Evolutionary conservation across 257 asterid genomes (phyloP), one percentile per base, ranked within the genome.

Genomic region (Leonotis leonurus): DNA sequence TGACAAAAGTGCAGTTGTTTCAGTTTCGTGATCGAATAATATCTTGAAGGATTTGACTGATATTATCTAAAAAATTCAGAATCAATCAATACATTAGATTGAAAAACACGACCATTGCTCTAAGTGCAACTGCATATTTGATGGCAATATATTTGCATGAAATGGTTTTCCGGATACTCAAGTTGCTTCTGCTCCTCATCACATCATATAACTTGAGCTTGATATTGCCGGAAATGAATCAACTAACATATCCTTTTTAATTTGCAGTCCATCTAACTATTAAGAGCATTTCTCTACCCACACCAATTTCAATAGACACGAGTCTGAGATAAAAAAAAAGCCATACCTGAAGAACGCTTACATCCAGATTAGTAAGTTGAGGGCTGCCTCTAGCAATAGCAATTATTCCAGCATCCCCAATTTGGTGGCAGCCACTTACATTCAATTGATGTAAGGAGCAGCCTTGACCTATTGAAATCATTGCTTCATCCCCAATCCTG

Each of bases 301-400:
- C 51, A 18, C 25, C 36, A 60, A 39, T 13, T 41, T 65, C 58
- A 39, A 2, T 6, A 37, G 22, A 17, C 46, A 70, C 13, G 59
- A 69, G 72, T 16, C 33, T 24, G 57, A 64, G 67, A 51, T 25
- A 11, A 14, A 48, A 43, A 39, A 11, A 14, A 48, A 43, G 44
- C 35, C 71, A 10, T 53, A 90, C 98, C 98, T 85, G 94, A 61
- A 91, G 92, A 46, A 91, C 92, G 56, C 96, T 91, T 11, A 83
- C 83, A 70, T 91, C 98, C 75, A 91, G 79, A 72, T 74, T 84
- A 68, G 66, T 79, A 65, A 91, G 94, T 70, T 74, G 81, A 53
- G 95, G 95, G 75, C 90, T 80, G 52, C 96, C 96, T 76, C 83
- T 79, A 36, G 94, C 96, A 70, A 88, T 70, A 52, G 98, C 95